phyloP scores from a whole-genome alignment of 1,284 basidiomycete genomes.

The Uromyces viciae-fabae region DNA sequence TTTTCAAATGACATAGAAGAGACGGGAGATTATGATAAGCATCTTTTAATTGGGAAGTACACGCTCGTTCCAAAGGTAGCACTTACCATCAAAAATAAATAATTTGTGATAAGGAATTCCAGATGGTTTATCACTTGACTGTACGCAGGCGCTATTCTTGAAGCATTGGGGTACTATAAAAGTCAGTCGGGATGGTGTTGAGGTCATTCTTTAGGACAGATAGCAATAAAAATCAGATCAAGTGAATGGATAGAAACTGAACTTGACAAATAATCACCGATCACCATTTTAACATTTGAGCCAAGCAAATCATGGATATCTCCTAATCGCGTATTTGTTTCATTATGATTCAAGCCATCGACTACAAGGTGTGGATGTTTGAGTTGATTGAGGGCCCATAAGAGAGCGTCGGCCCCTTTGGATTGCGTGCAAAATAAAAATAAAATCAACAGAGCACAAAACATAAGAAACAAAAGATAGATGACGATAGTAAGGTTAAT shows the following conservation, averaged over 20 bases:
- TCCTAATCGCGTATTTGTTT: conserved; percentile 30
- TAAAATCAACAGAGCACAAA: no score
- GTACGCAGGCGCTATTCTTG: not conserved
- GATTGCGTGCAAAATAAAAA: not conserved
- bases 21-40: no score
- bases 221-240: not conserved
- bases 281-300: conserved; percentile 29
- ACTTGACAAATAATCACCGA: conserved; percentile 43
- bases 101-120: conserved; percentile 37
- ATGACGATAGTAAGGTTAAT: not conserved
- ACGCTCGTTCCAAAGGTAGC: not conserved
- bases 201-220: not conserved
- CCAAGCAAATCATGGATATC: conserved; percentile 14
- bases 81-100: conserved; percentile 42
- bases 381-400: conserved; percentile 38
- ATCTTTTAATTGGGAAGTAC: not conserved
- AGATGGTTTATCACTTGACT: not conserved
- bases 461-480: no score
- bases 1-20: not conserved
- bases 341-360: conserved; percentile 21
- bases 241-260: not conserved
- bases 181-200: not conserved
- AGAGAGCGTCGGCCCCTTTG: conserved; percentile 41
- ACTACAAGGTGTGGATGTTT: conserved; percentile 32
- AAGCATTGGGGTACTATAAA: conserved; percentile 21